Evolutionary conservation across 306 rosid species (phyloP), one percentile per base, ranked within the genome.

Genomic region (Gastrolobium villosum): DNA sequence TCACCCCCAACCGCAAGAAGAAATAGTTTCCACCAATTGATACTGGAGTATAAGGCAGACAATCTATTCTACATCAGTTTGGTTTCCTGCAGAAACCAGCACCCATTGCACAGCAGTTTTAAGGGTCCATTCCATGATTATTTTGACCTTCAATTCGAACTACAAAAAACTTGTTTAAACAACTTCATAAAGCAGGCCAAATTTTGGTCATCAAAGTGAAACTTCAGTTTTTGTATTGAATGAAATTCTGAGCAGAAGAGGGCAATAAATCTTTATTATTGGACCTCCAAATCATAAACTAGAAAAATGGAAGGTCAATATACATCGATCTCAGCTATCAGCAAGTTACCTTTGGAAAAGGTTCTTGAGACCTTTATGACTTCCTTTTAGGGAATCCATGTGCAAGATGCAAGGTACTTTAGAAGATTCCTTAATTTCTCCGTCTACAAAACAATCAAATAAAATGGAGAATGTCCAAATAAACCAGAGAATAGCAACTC

Each of bases 371-470:
- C 89, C 93, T 53, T 59, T 89, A 80, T 91, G 96, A 81, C 86
- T 87, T 80, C 92, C 96, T 81, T 70, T 85, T 45, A 89, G 78
- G 63, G 96, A 91, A 83, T 91, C 92, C 96, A 89, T 87, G 84
- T 91, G 96, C 85, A 91, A 87, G 56, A 91, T 87, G 84, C 96
- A 91, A 61, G 96, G 93, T 52, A 87, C 81, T 81, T 76, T 89
- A 36, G 83, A 57, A 41, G 77, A 78, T 67, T 78, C 80, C 43
- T 84, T 82, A 40, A 75, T 72, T 70, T 81, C 86, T 83, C 81
- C 88, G 59, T 79, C 92, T 86, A 84, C 86, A 76, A 44, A 72
- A 76, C 49, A 79, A 55, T 45, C 20, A 72, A 69, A 84, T 37
- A 83, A 44, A 52, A 72, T 65, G 50, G 20, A 30, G 40, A 61